A percentile compares a stretch with the other conserved stretches of the same genome.
These are phyloP conservation scores for Lithospermum erythrorhizon DNA, from an alignment of 257 asterid species.

Conservation along the genomic window DNA sequence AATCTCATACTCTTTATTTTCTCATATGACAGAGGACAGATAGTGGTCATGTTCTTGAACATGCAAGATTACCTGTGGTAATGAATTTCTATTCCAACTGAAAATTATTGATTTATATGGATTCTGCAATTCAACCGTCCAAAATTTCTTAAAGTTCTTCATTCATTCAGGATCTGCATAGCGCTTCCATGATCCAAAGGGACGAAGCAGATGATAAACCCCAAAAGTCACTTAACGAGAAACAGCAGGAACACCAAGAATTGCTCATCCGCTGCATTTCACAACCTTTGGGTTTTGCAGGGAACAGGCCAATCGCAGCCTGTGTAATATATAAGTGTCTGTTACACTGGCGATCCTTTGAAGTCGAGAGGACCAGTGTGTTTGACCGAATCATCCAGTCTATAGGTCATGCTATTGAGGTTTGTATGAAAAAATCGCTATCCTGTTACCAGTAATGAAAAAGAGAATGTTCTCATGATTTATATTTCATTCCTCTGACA, in stretches of 20 bases:
- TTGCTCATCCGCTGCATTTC: constrained; percentile 77
- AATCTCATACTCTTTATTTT: background rate
- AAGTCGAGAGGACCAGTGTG: constrained; percentile 90
- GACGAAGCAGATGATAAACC: constrained; percentile 88
- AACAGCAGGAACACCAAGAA: constrained; percentile 94
- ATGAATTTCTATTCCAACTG: constrained; percentile 18
- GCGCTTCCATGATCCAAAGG: constrained; percentile 50
- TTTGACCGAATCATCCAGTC: constrained; percentile 94
- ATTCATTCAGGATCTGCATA: constrained; percentile 72
- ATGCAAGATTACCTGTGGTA: constrained; percentile 63
- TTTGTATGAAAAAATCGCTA: constrained; percentile 21
- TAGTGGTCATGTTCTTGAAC: constrained; percentile 50
- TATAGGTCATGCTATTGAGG: constrained; percentile 96
- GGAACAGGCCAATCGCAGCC: constrained; percentile 87
- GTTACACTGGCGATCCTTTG: constrained; percentile 96
- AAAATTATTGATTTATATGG: too few relatives aligned
- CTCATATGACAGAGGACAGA: constrained; percentile 60
- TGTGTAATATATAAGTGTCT: constrained; percentile 94
- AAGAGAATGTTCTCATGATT: background rate
- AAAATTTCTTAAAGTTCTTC: constrained; percentile 14
- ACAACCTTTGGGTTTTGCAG: constrained; percentile 79
- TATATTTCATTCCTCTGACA: constrained; percentile 11
- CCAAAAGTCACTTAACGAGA: constrained; percentile 87
- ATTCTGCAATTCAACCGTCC: background rate
- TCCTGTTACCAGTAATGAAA: background rate